Evolutionary conservation across 176 grass and related monocot genomes (phyloP).

Genomic region (Eragrostis curvula): DNA sequence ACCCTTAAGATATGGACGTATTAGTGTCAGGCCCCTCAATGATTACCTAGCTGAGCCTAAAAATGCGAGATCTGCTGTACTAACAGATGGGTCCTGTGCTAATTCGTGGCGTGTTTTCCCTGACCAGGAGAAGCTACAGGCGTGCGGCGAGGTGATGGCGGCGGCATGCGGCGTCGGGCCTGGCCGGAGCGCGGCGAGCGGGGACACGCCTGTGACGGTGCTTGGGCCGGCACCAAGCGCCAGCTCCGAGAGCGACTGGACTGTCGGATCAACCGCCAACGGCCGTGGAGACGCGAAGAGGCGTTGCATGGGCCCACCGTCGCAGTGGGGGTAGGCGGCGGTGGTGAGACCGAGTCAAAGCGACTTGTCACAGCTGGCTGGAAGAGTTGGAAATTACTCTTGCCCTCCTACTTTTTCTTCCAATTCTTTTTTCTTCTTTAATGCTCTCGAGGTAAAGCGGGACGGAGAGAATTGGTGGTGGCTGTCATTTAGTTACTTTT

Average conservation of each 20-base stretch:
- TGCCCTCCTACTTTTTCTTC: constrained; percentile 11
- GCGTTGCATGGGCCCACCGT: constrained; percentile 63
- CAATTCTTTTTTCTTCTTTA: constrained; percentile 38
- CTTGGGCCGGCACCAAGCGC: constrained; percentile 62
- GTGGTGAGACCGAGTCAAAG: constrained; percentile 10
- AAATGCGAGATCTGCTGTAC: constrained; percentile 18
- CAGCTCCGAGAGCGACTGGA: constrained; percentile 76
- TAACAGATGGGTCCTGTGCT: not conserved
- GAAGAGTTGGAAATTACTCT: constrained; percentile 35
- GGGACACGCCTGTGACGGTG: constrained; percentile 84
- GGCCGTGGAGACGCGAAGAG: constrained; percentile 57
- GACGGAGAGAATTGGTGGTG: constrained; percentile 20
- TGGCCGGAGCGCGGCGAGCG: constrained; percentile 33
- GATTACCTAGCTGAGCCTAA: not conserved
- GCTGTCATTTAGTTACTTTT: constrained; percentile 44
- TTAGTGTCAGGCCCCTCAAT: not conserved
- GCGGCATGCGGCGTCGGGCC: constrained; percentile 41
- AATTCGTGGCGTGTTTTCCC: constrained; percentile 9
- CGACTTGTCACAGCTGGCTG: constrained; percentile 24
- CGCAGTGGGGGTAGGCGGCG: constrained; percentile 46
- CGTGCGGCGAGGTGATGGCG: constrained; percentile 69
- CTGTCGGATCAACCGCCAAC: constrained; percentile 64
- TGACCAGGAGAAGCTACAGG: constrained; percentile 68
- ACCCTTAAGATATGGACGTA: not conserved
- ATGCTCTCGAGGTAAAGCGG: constrained; percentile 50